Conservation (phyloP, 352 stramenopile species). For the Globisporangium carolinianum region DNA sequence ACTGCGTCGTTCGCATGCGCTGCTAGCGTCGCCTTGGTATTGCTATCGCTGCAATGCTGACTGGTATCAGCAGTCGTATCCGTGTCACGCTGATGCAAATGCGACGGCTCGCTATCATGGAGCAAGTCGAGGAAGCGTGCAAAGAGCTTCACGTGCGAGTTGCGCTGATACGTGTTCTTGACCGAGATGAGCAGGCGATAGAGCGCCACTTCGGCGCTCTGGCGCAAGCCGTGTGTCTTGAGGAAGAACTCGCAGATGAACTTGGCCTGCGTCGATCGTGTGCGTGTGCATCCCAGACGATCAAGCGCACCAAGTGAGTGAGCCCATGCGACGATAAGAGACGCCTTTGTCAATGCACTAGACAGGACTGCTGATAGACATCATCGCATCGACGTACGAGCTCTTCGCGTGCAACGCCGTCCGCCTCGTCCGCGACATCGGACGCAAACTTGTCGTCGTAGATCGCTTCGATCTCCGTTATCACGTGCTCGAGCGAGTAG, state of each 20-base stretch:
- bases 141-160: conserved; percentile 59
- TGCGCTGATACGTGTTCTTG: conserved; percentile 40
- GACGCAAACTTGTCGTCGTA: conserved; percentile 73
- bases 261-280: conserved; percentile 21
- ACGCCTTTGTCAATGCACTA: no score
- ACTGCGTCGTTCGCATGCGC: background rate
- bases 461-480: conserved; percentile 58
- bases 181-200: conserved; percentile 69
- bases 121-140: conserved; percentile 54
- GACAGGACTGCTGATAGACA: no score
- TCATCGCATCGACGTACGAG: conserved; percentile 15
- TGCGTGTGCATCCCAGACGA: background rate
- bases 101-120: background rate
- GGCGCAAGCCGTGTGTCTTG: conserved; percentile 51
- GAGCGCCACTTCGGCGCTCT: conserved; percentile 56
- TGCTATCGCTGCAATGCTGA: background rate
- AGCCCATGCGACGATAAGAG: no score
- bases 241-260: conserved; percentile 75
- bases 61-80: background rate
- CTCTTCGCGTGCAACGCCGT: conserved; percentile 54
- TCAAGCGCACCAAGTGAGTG: background rate
- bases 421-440: conserved; percentile 45
- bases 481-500: conserved; percentile 40
- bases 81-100: no score
- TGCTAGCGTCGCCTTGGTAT: background rate